Evolutionary conservation across 306 rosid species (phyloP).

Genomic region (Cucurbita ficifolia): DNA sequence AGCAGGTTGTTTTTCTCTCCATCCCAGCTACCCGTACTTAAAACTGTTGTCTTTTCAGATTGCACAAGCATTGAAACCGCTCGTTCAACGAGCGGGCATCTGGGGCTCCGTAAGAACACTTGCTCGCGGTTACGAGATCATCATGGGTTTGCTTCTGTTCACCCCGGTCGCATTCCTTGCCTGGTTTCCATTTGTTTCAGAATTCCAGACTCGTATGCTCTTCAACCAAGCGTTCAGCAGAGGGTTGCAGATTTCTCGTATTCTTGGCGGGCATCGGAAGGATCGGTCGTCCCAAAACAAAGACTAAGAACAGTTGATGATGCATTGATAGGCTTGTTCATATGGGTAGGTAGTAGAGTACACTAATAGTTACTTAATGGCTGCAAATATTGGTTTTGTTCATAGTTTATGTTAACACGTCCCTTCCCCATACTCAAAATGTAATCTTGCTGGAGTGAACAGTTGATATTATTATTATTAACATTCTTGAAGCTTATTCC

Average conservation of each 20-base stretch:
- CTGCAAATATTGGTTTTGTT: constrained; percentile 4
- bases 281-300: constrained; percentile 73
- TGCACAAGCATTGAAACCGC: constrained; percentile 75
- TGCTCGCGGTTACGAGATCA: constrained; percentile 82
- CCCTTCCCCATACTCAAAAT: not conserved
- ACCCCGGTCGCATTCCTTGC: constrained; percentile 89
- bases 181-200: constrained; percentile 95
- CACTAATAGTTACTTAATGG: not conserved
- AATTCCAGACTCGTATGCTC: constrained; percentile 95
- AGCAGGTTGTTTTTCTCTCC: too few relatives aligned
- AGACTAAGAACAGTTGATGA: constrained; percentile 17
- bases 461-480: not conserved
- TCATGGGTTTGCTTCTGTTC: constrained; percentile 82
- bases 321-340: constrained; percentile 6
- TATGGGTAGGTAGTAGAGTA: not conserved
- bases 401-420: not conserved
- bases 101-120: constrained; percentile 82
- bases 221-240: constrained; percentile 94
- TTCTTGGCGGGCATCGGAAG: constrained; percentile 90
- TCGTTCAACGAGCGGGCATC: constrained; percentile 50
- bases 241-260: constrained; percentile 88
- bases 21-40: too few relatives aligned
- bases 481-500: not conserved
- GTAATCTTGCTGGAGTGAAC: not conserved
- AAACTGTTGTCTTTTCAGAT: constrained; percentile 26